phyloP scores from a whole-genome alignment of 2,329 filamentous ascomycete genomes.

The Saccharata proteae region DNA sequence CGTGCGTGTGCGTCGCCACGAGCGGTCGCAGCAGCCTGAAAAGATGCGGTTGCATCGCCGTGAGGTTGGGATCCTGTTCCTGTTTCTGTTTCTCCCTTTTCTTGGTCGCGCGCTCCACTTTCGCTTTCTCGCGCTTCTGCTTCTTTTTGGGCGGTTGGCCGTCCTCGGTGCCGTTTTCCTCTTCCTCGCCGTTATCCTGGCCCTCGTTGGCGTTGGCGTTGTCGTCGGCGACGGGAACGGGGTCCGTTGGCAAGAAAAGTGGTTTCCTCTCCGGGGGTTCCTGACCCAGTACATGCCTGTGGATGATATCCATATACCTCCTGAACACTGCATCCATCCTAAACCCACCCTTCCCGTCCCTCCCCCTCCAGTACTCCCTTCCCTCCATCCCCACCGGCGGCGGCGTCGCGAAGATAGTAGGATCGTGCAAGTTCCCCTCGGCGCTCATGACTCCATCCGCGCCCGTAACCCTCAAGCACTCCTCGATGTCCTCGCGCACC shows the following conservation, averaged over 20 bases:
- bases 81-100: conserved; percentile 36
- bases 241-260: conserved; percentile 56
- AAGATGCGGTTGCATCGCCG: conserved; percentile 77
- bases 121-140: conserved; percentile 12
- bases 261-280: conserved; percentile 56
- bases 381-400: conserved; percentile 54
- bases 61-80: conserved; percentile 53
- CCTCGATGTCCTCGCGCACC: conserved; percentile 62
- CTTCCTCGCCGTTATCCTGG: background rate
- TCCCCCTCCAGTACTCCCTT: conserved; percentile 73
- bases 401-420: conserved; percentile 64
- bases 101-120: conserved; percentile 27
- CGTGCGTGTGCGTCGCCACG: conserved; percentile 65
- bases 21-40: conserved; percentile 84
- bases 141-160: conserved; percentile 25
- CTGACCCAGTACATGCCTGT: conserved; percentile 59
- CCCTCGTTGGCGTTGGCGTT: conserved; percentile 2
- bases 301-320: conserved; percentile 82
- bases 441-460: conserved; percentile 93
- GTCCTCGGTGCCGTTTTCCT: conserved; percentile 8
- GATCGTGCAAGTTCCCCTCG: conserved; percentile 88
- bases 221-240: conserved; percentile 17
- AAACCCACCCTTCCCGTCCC: conserved; percentile 70
- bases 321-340: conserved; percentile 78
- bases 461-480: conserved; percentile 70